A percentile compares a stretch with the other conserved stretches of the same genome.
Conservation (phyloP, 2,329 filamentous ascomycete species). For the Gnomoniopsis sp. region DNA sequence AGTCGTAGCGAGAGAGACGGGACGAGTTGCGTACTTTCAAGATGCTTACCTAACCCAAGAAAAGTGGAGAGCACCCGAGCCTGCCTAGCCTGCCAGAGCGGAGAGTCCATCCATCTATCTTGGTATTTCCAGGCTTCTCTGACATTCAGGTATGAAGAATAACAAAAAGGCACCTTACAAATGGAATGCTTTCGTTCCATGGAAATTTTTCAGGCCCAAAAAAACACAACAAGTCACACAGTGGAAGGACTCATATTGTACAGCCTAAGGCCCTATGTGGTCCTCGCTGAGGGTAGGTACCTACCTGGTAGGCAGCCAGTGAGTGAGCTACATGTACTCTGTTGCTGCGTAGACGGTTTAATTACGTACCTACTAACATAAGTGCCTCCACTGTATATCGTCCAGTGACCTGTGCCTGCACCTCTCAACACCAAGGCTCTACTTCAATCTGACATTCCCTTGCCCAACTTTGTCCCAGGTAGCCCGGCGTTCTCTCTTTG, state of each 20-base stretch:
- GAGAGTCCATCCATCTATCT: too few relatives aligned
- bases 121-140: too few relatives aligned
- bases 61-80: background rate
- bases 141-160: too few relatives aligned
- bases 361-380: background rate
- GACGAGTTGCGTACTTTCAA: background rate
- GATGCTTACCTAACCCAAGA: background rate
- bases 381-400: background rate
- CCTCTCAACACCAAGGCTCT: too few relatives aligned
- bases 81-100: too few relatives aligned
- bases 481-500: background rate
- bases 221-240: too few relatives aligned
- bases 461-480: background rate
- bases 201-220: too few relatives aligned
- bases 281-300: background rate
- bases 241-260: too few relatives aligned
- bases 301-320: too few relatives aligned
- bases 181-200: too few relatives aligned
- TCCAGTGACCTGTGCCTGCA: too few relatives aligned
- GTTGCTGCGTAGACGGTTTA: background rate
- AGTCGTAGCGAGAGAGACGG: background rate
- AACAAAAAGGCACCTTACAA: too few relatives aligned
- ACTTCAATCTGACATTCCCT: background rate
- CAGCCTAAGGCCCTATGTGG: background rate
- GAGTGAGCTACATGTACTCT: conserved; percentile 5